These are phyloP conservation scores for Globisporangium paddicum DNA, from an alignment of 352 stramenopile genomes.

Conservation along the genomic window DNA sequence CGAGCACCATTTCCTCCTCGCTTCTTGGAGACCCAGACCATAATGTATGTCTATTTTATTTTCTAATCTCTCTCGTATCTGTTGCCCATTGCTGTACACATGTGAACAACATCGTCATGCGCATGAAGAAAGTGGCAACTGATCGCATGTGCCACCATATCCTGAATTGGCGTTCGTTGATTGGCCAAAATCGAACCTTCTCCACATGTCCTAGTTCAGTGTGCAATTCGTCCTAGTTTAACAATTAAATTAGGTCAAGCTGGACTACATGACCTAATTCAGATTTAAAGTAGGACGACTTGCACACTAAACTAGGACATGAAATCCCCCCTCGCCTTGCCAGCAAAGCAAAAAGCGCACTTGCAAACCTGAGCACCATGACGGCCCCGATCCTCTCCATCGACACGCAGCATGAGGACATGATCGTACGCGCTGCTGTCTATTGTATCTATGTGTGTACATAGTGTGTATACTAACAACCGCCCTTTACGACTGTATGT, in stretches of 20 bases:
- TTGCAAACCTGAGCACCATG: conserved; percentile 42
- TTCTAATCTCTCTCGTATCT: background rate
- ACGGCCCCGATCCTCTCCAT: conserved; percentile 87
- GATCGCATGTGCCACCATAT: background rate
- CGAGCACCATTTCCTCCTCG: no score
- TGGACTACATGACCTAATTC: no score
- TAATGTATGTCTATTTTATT: conserved; percentile 19
- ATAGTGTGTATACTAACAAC: background rate
- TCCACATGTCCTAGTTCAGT: background rate
- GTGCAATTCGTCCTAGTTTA: background rate
- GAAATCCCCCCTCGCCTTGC: conserved; percentile 14
- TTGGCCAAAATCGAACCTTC: conserved; percentile 13
- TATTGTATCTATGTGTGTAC: background rate
- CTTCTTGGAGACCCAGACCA: background rate
- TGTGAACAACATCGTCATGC: background rate
- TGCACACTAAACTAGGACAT: no score
- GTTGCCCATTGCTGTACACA: background rate
- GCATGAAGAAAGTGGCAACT: background rate
- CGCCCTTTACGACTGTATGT: background rate
- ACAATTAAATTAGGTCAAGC: background rate
- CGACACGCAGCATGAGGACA: conserved; percentile 98
- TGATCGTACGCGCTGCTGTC: conserved; percentile 72
- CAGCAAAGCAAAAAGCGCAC: conserved; percentile 19
- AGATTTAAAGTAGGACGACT: no score
- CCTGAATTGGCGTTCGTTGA: conserved; percentile 27